phyloP scores from a whole-genome alignment of 805 yeast genomes.

The Metschnikowia drakensbergensis region DNA sequence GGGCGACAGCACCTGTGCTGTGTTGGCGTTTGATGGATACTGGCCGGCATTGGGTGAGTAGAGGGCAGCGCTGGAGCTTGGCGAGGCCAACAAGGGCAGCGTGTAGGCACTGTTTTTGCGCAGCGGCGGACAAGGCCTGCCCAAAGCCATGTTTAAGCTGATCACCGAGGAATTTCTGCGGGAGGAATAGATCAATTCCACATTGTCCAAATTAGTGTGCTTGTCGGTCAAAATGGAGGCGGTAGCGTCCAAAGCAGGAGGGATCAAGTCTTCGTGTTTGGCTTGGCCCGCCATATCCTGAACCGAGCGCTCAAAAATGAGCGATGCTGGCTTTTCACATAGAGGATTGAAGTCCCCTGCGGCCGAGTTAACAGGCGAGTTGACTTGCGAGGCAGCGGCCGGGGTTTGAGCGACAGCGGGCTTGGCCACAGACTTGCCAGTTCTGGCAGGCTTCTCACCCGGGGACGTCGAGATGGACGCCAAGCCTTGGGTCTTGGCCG shows the following conservation, averaged over 20 bases:
- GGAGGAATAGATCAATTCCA: conserved; percentile 62
- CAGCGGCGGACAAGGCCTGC: conserved; percentile 37
- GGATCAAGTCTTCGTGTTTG: conserved; percentile 61
- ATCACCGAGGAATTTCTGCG: conserved; percentile 55
- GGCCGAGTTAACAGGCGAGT: conserved; percentile 15
- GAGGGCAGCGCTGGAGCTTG: conserved; percentile 7
- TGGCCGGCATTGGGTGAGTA: conserved; percentile 9
- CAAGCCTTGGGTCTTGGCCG: conserved; percentile 8
- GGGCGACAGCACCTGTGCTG: conserved; percentile 24
- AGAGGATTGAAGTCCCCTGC: conserved; percentile 13
- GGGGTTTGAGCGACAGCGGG: conserved; percentile 4
- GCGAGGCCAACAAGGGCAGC: conserved; percentile 13
- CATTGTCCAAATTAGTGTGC: conserved; percentile 58
- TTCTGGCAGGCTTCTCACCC: conserved; percentile 1
- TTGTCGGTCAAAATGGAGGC: conserved; percentile 62
- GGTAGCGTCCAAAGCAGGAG: conserved; percentile 78
- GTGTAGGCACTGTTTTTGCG: conserved; percentile 31
- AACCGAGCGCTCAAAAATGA: conserved; percentile 42
- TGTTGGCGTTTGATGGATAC: conserved; percentile 2
- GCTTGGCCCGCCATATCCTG: conserved; percentile 32
- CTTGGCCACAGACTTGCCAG: not conserved
- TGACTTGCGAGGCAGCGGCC: conserved; percentile 6
- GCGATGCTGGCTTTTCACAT: conserved; percentile 21
- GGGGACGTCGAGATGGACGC: conserved; percentile 17
- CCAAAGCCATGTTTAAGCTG: conserved; percentile 47